Conservation (phyloP, 1,284 basidiomycete genomes). For the Cryptococcus maquisensis region DNA sequence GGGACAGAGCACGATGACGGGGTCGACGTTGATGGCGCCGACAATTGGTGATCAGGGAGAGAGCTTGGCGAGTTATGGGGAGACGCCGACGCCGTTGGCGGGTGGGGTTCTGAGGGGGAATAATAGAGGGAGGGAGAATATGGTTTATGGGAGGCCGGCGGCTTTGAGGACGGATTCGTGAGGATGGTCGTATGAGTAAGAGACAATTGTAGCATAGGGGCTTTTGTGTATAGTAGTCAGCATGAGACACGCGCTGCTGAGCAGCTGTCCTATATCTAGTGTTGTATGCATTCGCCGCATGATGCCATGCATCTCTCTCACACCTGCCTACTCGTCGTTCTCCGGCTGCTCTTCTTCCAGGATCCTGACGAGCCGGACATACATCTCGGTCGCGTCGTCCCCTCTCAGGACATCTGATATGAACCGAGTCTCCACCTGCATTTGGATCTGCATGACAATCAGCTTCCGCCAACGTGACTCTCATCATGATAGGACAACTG, state of each 20-base stretch:
- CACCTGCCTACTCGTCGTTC: conserved; percentile 43
- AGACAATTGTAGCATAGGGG: background rate
- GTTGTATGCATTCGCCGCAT: background rate
- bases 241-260: too few relatives aligned
- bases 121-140: conserved; percentile 4
- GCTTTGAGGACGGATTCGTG: background rate
- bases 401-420: conserved; percentile 85
- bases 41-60: conserved; percentile 17
- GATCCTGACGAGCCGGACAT: conserved; percentile 83
- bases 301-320: background rate
- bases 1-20: conserved; percentile 1
- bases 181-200: background rate
- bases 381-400: conserved; percentile 90
- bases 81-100: conserved; percentile 18
- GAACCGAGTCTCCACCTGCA: conserved; percentile 90
- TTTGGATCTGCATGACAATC: conserved; percentile 67
- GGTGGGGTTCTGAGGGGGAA: background rate
- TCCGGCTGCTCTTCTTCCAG: conserved; percentile 78
- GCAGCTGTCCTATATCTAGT: background rate
- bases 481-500: conserved; percentile 31
- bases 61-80: conserved; percentile 18
- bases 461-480: background rate
- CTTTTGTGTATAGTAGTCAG: too few relatives aligned
- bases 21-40: conserved; percentile 13
- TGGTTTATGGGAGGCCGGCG: conserved; percentile 9